Evolutionary conservation across 108 stramenopile species (phyloP), one percentile per base, ranked within the genome.

Genomic region (Aureococcus anophagefferens): DNA sequence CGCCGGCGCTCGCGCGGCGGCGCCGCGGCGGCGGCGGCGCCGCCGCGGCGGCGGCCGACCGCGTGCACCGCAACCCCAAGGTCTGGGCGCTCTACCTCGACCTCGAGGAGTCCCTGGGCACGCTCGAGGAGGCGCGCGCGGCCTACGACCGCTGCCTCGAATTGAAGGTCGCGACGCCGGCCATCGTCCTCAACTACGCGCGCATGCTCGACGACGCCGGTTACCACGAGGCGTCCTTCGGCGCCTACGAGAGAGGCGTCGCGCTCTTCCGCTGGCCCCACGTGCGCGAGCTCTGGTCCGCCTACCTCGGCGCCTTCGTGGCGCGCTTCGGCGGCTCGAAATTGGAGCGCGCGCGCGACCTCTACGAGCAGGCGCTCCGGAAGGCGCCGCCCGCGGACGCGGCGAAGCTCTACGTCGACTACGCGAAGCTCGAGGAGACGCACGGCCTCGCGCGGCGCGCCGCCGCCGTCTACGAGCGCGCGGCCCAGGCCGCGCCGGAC

Each of bases 101-200:
- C 85, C 76, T 99, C 64, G 96, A 99, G 78, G 98, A 99, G 74
- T 89, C 90, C 5, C 76, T 98, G 51, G 98, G 96, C 4, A 95
- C 95, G 0, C 75, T 93, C 28, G 92, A 93, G 74, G 90, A 91
- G 0, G 86, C 92, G 46, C 91, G 92, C 73, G 96, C 96, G 73
- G 94, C 98, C 3, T 98, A 99, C 80, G 87, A 91, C 62, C 80
- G 90, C 17, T 86, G 84, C 45, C 69, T 99, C 51, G 95, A 96
- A 80, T 83, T 90, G 70, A 88, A 91, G 73, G 94, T 97, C 29
- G 94, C 94, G 18, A 98, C 98, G 67, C 87, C 94, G 5, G 79
- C 89, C 35, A 97, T 96, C 74, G 83, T 97, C 33, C 76, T 97
- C 75, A 97, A 98, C 83, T 96, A 83, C 81, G 96, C 94, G 9